These are phyloP conservation scores for Quercus tomentella DNA, from an alignment of 331 rosid genomes.

Conservation along the genomic window DNA sequence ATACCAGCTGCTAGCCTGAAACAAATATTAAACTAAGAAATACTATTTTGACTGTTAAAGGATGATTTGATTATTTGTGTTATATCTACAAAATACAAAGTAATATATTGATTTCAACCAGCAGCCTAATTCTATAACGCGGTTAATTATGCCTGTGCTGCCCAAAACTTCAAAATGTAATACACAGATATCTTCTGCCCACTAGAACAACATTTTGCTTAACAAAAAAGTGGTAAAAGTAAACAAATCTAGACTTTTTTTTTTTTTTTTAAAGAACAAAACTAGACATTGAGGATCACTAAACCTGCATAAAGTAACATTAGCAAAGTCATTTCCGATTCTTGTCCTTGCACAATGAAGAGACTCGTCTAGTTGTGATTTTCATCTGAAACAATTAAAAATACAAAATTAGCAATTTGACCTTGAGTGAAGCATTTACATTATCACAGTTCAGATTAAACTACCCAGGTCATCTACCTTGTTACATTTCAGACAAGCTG, in stretches of 20 bases:
- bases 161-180: background rate
- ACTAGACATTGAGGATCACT: no score
- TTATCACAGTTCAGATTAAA: background rate
- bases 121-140: background rate
- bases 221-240: no score
- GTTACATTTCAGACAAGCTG: conserved; percentile 67
- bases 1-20: no score
- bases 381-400: conserved; percentile 13
- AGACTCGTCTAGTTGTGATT: conserved; percentile 12
- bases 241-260: no score
- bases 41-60: no score
- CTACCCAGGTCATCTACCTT: conserved; percentile 1
- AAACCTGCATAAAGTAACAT: no score
- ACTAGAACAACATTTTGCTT: no score
- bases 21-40: no score
- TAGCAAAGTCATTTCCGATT: no score
- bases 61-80: background rate
- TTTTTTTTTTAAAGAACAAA: no score
- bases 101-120: background rate
- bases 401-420: conserved; percentile 4
- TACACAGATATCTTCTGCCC: no score
- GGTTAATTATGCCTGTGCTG: background rate
- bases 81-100: background rate
- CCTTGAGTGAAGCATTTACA: conserved; percentile 7
- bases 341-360: conserved; percentile 25